Evolutionary conservation across 129 eudicot species (phyloP).

Genomic region (Saussurea involucrata): DNA sequence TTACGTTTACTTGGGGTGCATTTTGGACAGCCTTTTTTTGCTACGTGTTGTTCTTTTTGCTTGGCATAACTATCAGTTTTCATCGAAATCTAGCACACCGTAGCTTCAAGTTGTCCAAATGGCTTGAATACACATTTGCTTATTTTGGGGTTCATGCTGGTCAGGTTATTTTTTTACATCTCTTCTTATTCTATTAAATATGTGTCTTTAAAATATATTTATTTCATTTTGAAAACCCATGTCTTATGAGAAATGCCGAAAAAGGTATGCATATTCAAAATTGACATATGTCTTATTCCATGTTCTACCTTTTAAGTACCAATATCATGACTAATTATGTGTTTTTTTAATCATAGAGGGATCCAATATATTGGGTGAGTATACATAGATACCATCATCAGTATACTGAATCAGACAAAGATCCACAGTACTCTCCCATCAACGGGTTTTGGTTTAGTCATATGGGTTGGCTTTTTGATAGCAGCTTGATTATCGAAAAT

Average conservation of each 20-base stretch:
- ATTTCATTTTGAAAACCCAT: not conserved
- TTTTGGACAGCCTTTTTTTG: not conserved
- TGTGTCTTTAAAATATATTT: not conserved
- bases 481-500: not conserved
- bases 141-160: slow-evolving; percentile 13
- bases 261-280: too few species aligned
- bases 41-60: not conserved
- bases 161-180: slow-evolving; percentile 2
- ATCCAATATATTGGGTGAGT: slow-evolving; percentile 54
- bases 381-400: slow-evolving; percentile 50
- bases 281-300: too few species aligned
- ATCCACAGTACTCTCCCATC: slow-evolving; percentile 31
- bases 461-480: slow-evolving; percentile 35
- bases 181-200: not conserved
- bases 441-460: slow-evolving; percentile 46
- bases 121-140: slow-evolving; percentile 35
- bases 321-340: not conserved
- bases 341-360: slow-evolving; percentile 12
- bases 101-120: slow-evolving; percentile 29
- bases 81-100: slow-evolving; percentile 27
- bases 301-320: too few species aligned
- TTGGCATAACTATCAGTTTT: slow-evolving; percentile 9
- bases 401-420: slow-evolving; percentile 23
- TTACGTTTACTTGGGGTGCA: slow-evolving; percentile 27
- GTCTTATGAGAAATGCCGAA: not conserved